A percentile compares a stretch with the other conserved stretches of the same genome.
Evolutionary conservation across 1,284 basidiomycete species (phyloP).

Genomic region (Exobasidium rhododendri): DNA sequence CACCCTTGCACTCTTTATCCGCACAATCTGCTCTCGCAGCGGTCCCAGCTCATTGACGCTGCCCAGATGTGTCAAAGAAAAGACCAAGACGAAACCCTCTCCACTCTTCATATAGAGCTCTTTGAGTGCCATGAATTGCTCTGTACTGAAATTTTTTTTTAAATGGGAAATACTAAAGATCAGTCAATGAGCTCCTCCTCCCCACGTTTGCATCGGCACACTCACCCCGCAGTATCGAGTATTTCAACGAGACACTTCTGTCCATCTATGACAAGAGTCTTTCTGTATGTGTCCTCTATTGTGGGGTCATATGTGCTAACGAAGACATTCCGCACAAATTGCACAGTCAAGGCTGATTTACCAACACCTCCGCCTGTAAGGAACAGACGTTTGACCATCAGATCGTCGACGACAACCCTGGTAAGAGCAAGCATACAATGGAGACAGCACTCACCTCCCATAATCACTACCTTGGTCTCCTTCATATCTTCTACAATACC

Average conservation of each 20-base stretch:
- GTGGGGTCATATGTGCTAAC: conserved; percentile 49
- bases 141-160: too few species aligned
- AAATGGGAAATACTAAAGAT: not conserved
- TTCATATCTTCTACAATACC: conserved; percentile 27
- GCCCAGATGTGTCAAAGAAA: conserved; percentile 41
- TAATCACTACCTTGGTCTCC: conserved; percentile 41
- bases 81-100: conserved; percentile 47
- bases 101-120: conserved; percentile 48
- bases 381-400: not conserved
- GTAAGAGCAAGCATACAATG: not conserved
- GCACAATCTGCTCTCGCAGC: conserved; percentile 41
- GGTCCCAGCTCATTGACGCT: conserved; percentile 47
- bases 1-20: conserved; percentile 37
- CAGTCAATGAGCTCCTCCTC: not conserved
- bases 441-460: conserved; percentile 32
- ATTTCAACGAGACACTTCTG: conserved; percentile 45
- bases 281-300: conserved; percentile 50
- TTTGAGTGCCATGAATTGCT: conserved; percentile 48
- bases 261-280: conserved; percentile 41
- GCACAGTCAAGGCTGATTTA: conserved; percentile 45
- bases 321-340: conserved; percentile 46
- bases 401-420: not conserved
- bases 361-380: conserved; percentile 43
- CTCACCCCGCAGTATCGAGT: conserved; percentile 45
- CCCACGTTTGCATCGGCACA: not conserved